Conservation (phyloP, 805 yeast species). For the Kluyveromyces starmeri region DNA sequence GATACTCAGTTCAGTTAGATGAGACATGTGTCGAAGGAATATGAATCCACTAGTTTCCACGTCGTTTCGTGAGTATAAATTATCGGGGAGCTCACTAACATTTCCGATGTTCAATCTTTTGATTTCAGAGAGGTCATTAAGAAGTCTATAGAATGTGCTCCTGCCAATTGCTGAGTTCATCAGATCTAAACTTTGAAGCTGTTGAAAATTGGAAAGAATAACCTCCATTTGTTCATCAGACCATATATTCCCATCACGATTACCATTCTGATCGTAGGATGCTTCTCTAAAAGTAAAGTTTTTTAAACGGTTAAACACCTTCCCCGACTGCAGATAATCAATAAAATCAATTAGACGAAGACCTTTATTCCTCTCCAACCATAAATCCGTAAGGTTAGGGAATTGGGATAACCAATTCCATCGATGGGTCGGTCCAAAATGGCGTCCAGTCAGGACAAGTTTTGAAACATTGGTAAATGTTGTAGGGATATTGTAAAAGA, state of each 20-base stretch:
- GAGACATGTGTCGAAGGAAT: constrained; percentile 9
- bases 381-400: constrained; percentile 16
- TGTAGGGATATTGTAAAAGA: neutral
- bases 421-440: neutral
- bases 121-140: constrained; percentile 10
- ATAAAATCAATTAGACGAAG: constrained; percentile 16
- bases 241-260: constrained; percentile 8
- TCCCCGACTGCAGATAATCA: constrained; percentile 9
- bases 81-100: neutral
- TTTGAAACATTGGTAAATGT: neutral
- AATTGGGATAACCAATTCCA: constrained; percentile 20
- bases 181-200: constrained; percentile 17
- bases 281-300: constrained; percentile 25
- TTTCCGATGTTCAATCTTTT: constrained; percentile 23
- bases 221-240: neutral
- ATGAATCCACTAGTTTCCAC: constrained; percentile 8
- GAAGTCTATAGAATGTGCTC: constrained; percentile 13
- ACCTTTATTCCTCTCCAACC: constrained; percentile 25
- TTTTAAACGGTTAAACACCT: constrained; percentile 13
- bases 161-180: constrained; percentile 27
- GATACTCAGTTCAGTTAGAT: constrained; percentile 17
- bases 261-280: constrained; percentile 8
- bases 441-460: neutral
- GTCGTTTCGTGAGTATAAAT: neutral
- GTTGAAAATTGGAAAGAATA: constrained; percentile 6